Base-by-base conservation (phyloP, 148 eudicot genomes). In the Cornus florida region DNA sequence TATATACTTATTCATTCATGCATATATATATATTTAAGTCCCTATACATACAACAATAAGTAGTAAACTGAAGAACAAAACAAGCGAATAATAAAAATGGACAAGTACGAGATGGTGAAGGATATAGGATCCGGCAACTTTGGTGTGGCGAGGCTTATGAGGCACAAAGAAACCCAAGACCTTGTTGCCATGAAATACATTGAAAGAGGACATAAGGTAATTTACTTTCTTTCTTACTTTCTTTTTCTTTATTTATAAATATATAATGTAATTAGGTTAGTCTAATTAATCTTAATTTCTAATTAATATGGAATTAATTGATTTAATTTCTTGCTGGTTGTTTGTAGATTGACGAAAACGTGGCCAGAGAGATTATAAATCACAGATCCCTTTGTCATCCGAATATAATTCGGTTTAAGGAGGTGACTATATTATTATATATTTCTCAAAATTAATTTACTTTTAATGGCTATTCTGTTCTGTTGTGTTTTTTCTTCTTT, bases 111-210 rank as follows among this genome's bases (percentile, higher is more conserved):
- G 68, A 64, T 77, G 12, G 78, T 83, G 80, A 83, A 80, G 81
- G 83, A 83, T 68, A 41, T 83, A 8, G 86, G 86, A 80, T n/a
- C 90, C 35, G 92, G 94, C 0, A 89, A 91, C 75, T 91, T 89
- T 56, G 94, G 94, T 0, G 92, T 91, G 19, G 94, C 94, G 0
- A 83, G 89, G 82, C 91, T 91, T 28, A 80, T 91, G 86, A 86
- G 90, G 20, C 79, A 87, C 80, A 91, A 86, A 77, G 78, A 79
- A 22, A 87, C 91, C 77, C 85, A 88, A 67, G 90, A 87, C 14
- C 89, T 90, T 33, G 91, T 90, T 48, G 93, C 93, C 53, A 84
- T 87, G 83, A 88, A 90, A 86, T 89, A 82, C 82, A 88, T 90
- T 24, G 90, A 88, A 62, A 88, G 91, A 20, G 93, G 93, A 31